Conservation (phyloP, 352 stramenopile species). For the Globisporangium echinulatum region DNA sequence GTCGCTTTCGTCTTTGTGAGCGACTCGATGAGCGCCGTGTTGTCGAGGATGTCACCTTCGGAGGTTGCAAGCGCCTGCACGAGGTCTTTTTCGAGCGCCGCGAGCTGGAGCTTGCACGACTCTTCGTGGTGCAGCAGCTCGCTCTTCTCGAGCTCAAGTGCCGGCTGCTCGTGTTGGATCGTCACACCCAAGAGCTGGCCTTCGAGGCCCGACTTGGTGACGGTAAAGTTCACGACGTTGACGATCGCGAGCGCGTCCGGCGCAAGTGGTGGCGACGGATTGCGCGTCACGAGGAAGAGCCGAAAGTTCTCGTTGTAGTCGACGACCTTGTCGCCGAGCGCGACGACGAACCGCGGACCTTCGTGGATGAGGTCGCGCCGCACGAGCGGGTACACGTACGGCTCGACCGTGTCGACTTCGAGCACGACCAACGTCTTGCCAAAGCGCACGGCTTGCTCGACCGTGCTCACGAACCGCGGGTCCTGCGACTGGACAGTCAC, state of each 20-base stretch:
- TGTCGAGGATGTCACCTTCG: constrained; percentile 95
- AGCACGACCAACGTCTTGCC: constrained; percentile 94
- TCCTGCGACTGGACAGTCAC: constrained; percentile 87
- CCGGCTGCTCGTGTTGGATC: constrained; percentile 92
- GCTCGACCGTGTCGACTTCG: constrained; percentile 89
- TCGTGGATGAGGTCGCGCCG: constrained; percentile 88
- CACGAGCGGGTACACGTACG: constrained; percentile 91
- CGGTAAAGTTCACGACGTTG: constrained; percentile 94
- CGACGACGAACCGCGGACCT: constrained; percentile 88
- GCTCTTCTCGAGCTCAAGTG: constrained; percentile 91
- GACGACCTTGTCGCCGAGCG: constrained; percentile 89
- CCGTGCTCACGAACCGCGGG: constrained; percentile 83
- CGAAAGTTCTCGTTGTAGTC: constrained; percentile 96
- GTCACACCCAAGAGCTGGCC: constrained; percentile 91
- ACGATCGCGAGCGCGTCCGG: constrained; percentile 88
- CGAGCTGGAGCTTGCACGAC: constrained; percentile 93
- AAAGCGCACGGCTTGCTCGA: constrained; percentile 94
- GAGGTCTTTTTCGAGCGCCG: constrained; percentile 90
- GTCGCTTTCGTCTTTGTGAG: constrained; percentile 92
- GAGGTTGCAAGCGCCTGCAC: constrained; percentile 90
- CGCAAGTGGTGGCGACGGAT: constrained; percentile 80
- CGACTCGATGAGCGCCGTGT: constrained; percentile 91
- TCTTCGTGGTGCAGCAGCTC: constrained; percentile 90
- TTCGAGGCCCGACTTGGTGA: constrained; percentile 91
- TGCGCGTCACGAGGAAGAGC: constrained; percentile 89